Evolutionary conservation across 208 protist genomes (phyloP).

Genomic region (Blastocrithidia nonstop): DNA sequence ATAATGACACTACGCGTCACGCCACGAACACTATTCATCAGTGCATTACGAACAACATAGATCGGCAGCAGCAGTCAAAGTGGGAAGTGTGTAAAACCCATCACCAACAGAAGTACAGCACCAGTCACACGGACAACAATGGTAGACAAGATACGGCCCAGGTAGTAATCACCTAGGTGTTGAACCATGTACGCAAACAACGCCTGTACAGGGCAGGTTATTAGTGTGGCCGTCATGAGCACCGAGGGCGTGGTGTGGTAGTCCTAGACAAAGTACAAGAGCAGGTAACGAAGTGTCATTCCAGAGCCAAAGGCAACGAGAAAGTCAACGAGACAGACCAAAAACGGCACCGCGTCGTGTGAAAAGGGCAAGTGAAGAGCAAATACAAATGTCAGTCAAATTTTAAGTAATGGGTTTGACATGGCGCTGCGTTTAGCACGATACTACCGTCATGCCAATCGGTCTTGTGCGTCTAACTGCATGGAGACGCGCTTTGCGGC

Average conservation of each 20-base stretch:
- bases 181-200: constrained; percentile 8
- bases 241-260: constrained; percentile 9
- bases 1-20: constrained; percentile 48
- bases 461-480: too few species aligned
- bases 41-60: constrained; percentile 22
- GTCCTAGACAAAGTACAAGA: constrained; percentile 24
- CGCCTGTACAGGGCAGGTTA: constrained; percentile 8
- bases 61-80: constrained; percentile 8
- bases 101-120: constrained; percentile 13
- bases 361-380: background rate
- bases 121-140: constrained; percentile 19
- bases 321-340: constrained; percentile 30
- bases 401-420: background rate
- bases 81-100: constrained; percentile 9
- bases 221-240: constrained; percentile 9
- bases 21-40: constrained; percentile 33
- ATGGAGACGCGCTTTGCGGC: too few species aligned
- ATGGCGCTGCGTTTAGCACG: too few species aligned
- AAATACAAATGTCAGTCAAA: background rate
- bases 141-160: constrained; percentile 11
- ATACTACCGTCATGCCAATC: too few species aligned
- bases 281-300: constrained; percentile 27
- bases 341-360: constrained; percentile 20
- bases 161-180: constrained; percentile 6
- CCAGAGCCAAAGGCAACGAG: constrained; percentile 24